These are phyloP conservation scores for Zanthoxylum bungeanum DNA, from an alignment of 345 rosid species.

Conservation along the genomic window DNA sequence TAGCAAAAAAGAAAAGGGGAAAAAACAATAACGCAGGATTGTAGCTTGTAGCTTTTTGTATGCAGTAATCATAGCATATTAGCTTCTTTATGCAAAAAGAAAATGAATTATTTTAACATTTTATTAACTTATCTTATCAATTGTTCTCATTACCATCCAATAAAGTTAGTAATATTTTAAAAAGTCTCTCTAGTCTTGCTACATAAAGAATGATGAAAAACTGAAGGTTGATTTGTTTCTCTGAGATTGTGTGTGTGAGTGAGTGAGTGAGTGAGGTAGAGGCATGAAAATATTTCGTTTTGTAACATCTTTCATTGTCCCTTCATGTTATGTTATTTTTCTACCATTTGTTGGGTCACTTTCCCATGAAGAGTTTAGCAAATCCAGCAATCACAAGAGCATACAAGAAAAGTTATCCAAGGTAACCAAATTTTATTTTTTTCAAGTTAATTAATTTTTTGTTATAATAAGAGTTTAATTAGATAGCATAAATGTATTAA, in stretches of 20 bases:
- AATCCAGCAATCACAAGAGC: slow-evolving; percentile 16
- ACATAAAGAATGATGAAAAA: slow-evolving; percentile 11
- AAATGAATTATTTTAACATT: slow-evolving; percentile 10
- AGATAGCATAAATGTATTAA: too few relatives aligned
- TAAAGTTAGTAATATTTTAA: neutral
- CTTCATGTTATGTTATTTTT: slow-evolving; percentile 16
- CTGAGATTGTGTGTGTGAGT: neutral
- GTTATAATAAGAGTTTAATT: too few relatives aligned
- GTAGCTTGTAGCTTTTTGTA: slow-evolving; percentile 13
- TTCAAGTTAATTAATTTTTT: too few relatives aligned
- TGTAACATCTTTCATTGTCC: slow-evolving; percentile 8
- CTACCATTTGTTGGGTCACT: slow-evolving; percentile 27
- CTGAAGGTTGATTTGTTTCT: neutral
- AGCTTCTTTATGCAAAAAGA: slow-evolving; percentile 31
- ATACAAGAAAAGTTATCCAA: slow-evolving; percentile 20
- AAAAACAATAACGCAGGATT: too few relatives aligned
- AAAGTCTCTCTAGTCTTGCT: slow-evolving; percentile 9
- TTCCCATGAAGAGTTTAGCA: slow-evolving; percentile 21
- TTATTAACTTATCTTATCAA: slow-evolving; percentile 1
- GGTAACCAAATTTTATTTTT: too few relatives aligned
- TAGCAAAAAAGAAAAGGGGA: neutral
- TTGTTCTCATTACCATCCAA: slow-evolving; percentile 14
- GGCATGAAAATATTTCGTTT: slow-evolving; percentile 20
- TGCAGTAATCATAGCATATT: slow-evolving; percentile 22
- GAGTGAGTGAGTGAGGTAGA: neutral